A percentile compares a stretch with the other conserved stretches of the same genome.
These are phyloP conservation scores for Geotrichum restrictum DNA, from an alignment of 1,139 yeast species.

Conservation along the genomic window DNA sequence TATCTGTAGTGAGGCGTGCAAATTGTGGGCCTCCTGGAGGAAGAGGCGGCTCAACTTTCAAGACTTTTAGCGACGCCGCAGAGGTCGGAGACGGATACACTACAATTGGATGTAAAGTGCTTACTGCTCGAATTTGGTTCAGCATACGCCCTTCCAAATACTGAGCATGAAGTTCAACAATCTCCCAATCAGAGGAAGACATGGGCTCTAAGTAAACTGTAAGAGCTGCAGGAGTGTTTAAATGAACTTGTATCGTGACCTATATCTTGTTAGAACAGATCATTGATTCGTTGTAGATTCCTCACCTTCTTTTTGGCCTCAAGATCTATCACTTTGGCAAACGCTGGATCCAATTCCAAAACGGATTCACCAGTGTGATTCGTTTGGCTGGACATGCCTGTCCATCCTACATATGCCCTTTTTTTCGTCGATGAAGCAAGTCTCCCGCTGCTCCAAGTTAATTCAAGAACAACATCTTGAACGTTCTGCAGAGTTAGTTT, in stretches of 20 bases:
- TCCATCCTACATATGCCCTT: slow-evolving; percentile 67
- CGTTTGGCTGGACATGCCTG: slow-evolving; percentile 39
- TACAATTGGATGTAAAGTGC: slow-evolving; percentile 55
- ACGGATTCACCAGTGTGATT: slow-evolving; percentile 36
- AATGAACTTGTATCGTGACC: slow-evolving; percentile 42
- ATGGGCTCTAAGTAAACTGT: slow-evolving; percentile 75
- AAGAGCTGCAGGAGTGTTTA: slow-evolving; percentile 50
- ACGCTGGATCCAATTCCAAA: slow-evolving; percentile 54
- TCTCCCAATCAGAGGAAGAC: slow-evolving; percentile 82
- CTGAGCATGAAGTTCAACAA: slow-evolving; percentile 77
- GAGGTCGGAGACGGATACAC: slow-evolving; percentile 69
- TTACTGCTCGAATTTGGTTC: slow-evolving; percentile 76
- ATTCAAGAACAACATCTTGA: slow-evolving; percentile 59
- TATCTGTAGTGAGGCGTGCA: slow-evolving; percentile 64
- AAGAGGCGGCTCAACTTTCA: slow-evolving; percentile 52
- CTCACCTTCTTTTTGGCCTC: slow-evolving; percentile 41
- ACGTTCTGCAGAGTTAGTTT: slow-evolving; percentile 31
- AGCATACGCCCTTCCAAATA: slow-evolving; percentile 70
- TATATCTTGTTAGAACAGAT: neutral
- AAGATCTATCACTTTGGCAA: slow-evolving; percentile 47
- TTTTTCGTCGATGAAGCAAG: slow-evolving; percentile 29
- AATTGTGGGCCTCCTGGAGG: slow-evolving; percentile 32
- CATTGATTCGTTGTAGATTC: neutral
- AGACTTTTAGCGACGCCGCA: slow-evolving; percentile 59
- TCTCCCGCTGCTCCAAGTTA: slow-evolving; percentile 39